Evolutionary conservation across 495 filamentous ascomycete genomes (phyloP).

Genomic region (Talaromyces borbonicus): DNA sequence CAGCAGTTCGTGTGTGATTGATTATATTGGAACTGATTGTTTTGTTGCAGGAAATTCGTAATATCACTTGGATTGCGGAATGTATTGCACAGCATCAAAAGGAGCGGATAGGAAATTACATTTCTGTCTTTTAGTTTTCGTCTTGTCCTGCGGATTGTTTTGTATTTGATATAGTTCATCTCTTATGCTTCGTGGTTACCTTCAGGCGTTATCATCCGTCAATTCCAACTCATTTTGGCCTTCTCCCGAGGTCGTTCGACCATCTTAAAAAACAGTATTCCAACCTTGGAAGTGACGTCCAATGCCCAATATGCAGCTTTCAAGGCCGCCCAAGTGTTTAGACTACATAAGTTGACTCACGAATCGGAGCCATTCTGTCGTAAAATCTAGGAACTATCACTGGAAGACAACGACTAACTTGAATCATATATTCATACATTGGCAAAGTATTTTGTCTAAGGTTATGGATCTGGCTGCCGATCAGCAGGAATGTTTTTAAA

Average conservation of each 20-base stretch:
- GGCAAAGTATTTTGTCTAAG: neutral
- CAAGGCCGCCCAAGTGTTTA: no score
- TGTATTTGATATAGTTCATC: neutral
- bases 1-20: conserved; percentile 3
- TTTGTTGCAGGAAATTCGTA: conserved; percentile 77
- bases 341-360: no score
- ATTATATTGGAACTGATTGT: conserved; percentile 16
- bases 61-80: conserved; percentile 98
- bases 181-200: neutral
- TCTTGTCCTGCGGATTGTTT: neutral
- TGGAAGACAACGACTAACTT: neutral
- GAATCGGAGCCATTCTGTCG: no score
- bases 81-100: conserved; percentile 99
- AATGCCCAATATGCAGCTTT: no score
- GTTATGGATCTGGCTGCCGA: no score
- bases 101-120: conserved; percentile 96
- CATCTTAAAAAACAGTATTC: no score
- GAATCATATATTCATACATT: conserved; percentile 3
- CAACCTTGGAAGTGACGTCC: no score
- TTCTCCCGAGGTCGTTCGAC: no score
- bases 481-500: no score
- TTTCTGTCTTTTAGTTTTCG: conserved; percentile 81
- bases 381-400: no score
- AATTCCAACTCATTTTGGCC: no score
- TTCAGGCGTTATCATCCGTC: neutral